These are phyloP conservation scores for Gynandropsis gynandra DNA, from an alignment of 345 rosid species.

Conservation along the genomic window DNA sequence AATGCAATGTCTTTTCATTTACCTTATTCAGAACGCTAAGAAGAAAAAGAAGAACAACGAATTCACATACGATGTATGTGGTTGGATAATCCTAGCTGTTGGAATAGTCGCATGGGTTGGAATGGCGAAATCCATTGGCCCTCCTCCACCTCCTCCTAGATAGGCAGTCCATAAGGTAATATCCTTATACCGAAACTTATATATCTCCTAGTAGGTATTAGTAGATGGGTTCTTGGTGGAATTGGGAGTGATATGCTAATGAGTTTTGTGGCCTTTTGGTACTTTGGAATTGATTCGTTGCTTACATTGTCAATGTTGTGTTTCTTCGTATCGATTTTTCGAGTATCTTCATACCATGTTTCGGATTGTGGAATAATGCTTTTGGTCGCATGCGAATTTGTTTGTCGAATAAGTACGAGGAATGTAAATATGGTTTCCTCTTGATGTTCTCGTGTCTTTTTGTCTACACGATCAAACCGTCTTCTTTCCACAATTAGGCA, in stretches of 20 bases:
- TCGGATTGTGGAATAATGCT: constrained; percentile 6
- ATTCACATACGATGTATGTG: constrained; percentile 72
- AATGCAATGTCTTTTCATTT: constrained; percentile 1
- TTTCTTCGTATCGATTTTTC: neutral
- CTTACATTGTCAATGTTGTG: neutral
- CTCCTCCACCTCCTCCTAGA: constrained; percentile 37
- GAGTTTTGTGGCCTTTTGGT: constrained; percentile 10
- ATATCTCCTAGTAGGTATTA: constrained; percentile 8
- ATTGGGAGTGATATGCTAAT: neutral
- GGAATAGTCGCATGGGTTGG: constrained; percentile 86
- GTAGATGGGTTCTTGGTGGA: constrained; percentile 7
- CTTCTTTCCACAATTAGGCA: too few species aligned
- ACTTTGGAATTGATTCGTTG: constrained; percentile 10
- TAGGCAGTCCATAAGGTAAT: constrained; percentile 6
- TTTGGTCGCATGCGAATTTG: too few species aligned
- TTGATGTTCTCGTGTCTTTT: too few species aligned
- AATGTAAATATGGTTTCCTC: too few species aligned
- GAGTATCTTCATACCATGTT: neutral
- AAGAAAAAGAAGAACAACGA: constrained; percentile 72
- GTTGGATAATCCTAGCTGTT: constrained; percentile 81
- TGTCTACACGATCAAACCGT: too few species aligned
- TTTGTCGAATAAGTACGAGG: too few species aligned
- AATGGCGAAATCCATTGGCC: constrained; percentile 76
- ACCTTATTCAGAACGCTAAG: constrained; percentile 8
- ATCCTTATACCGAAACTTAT: neutral